Evolutionary conservation across 179 eudicot species (phyloP), one percentile per base, ranked within the genome.

Genomic region (Gypsophila paniculata): DNA sequence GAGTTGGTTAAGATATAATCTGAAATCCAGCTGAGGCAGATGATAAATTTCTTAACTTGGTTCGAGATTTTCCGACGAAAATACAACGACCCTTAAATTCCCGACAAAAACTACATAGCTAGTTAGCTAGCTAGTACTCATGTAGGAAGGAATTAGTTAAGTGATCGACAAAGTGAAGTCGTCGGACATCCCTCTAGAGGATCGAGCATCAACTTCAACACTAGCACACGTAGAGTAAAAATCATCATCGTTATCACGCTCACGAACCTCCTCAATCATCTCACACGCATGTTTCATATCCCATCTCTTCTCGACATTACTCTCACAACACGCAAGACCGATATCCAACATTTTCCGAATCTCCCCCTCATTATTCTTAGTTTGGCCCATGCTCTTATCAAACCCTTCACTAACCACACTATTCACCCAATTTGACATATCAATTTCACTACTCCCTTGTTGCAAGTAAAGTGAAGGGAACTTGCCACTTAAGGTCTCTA

Each of bases 241-340:
- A 18, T 84, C 87, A 11, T 83, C 84, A 6, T 83, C 79, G 6
- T 78, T 57, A 5, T 84, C 85, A 21, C 51, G 82, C 38, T 81
- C 86, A 60, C 65, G 80, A 0, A 84, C 71, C 58, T 78, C 83
- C 14, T 81, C 79, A 18, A 84, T 76, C 62, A 57, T 72, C 13
- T 76, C 79, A 69, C 77, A 81, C 25, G 79, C 84, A 68, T 81
- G 75, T 17, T 81, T 79, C n/a, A 84, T 81, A 69, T 78, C 87
- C 71, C 76, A 74, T 53, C 87, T 81, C 51, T 78, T 79, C 5
- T 76, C 85, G 4, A 84, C 79, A 46, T 71, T 64, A 9, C 36
- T 65, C 22, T 81, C 79, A 46, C 82, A 78, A 44, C 85, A 84
- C n/a, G 61, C 70, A n/a, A 84, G 2, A 11, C 85, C 87, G 59